Evolutionary conservation across 163 green algal species (phyloP), one percentile per base, ranked within the genome.

Genomic region (Scenedesmus sp.): DNA sequence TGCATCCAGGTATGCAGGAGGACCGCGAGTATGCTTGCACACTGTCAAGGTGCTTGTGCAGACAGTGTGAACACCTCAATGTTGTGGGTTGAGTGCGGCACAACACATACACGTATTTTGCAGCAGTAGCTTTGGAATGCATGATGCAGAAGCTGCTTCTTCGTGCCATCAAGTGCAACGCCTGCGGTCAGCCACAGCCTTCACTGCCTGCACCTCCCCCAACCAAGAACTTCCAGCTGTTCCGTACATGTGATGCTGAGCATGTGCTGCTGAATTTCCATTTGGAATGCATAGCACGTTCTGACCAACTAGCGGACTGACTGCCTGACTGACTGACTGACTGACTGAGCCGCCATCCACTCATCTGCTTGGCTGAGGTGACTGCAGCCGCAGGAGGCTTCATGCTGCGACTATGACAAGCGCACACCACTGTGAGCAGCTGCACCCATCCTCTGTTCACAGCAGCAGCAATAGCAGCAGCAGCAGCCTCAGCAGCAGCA

Each of bases 401-500:
- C 72, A 7, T 93, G 89, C 56, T 94, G 92, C 65, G 90, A 95
- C 44, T 95, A 93, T 68, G 96, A 97, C 81, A 93, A 89, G 13
- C 92, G 96, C 13, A 97, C 96, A 22, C 94, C 96, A 1, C 88
- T 97, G 95, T 97, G 72, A 96, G 95, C 90, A 49, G 42, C 6
- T 78, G n/a, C 61, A 44, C n/a, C n/a, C n/a, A n/a, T n/a, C n/a
- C n/a, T 81, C 37, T 43, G 9, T 20, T 26, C 3, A 16, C 30
- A 22, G 37, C 43, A 85, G 13, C 49, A 43, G 44, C 81, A 86
- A 24, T 30, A 73, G 33, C 30, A 59, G 78, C 51, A 68, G 56
- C 9, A 15, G 73, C 73, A 82, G 59, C 81, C 24, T 24, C 81
- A 72, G 81, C 81, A 79, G 46, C 20, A 51, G 16, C 83, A 53